A percentile compares a stretch with the other conserved stretches of the same genome.
Evolutionary conservation across 2,329 filamentous ascomycete genomes (phyloP).

Genomic region (Alternaria atra): DNA sequence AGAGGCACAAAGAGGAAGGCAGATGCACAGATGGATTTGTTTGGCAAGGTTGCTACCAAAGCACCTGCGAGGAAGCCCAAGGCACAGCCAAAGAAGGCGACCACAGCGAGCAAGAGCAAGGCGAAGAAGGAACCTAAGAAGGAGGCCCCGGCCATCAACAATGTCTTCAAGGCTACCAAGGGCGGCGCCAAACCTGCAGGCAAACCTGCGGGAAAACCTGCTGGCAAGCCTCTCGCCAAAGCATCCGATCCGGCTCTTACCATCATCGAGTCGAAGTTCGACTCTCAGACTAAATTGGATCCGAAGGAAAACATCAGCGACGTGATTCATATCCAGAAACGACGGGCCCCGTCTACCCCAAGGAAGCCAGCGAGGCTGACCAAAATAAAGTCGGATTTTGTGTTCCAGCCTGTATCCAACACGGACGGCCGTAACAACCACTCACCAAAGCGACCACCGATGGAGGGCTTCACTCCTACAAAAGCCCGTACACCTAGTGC

Average conservation of each 20-base stretch:
- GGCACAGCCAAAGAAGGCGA: constrained; percentile 41
- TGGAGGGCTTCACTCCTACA: constrained; percentile 42
- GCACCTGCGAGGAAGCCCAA: constrained; percentile 34
- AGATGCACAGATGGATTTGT: constrained; percentile 30
- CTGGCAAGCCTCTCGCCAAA: constrained; percentile 21
- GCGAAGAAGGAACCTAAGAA: constrained; percentile 39
- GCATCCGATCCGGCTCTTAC: constrained; percentile 8
- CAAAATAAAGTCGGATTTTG: constrained; percentile 30
- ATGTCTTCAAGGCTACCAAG: constrained; percentile 44
- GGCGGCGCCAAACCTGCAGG: constrained; percentile 21
- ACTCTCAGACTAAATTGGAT: constrained; percentile 10
- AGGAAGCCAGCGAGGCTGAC: constrained; percentile 30
- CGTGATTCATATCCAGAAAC: constrained; percentile 21
- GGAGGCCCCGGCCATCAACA: constrained; percentile 35
- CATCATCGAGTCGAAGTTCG: constrained; percentile 19
- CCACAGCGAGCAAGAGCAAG: constrained; percentile 33
- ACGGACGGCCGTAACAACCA: constrained; percentile 46
- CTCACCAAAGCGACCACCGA: constrained; percentile 36
- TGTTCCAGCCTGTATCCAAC: constrained; percentile 41
- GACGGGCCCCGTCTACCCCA: constrained; percentile 29
- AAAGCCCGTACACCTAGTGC: constrained; percentile 41
- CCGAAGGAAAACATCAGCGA: constrained; percentile 27
- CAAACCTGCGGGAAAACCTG: constrained; percentile 23
- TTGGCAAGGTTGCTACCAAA: constrained; percentile 36
- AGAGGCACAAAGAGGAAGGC: constrained; percentile 46